phyloP scores from a whole-genome alignment of 2,329 filamentous ascomycete species.

The Nigrospora sphaerica region DNA sequence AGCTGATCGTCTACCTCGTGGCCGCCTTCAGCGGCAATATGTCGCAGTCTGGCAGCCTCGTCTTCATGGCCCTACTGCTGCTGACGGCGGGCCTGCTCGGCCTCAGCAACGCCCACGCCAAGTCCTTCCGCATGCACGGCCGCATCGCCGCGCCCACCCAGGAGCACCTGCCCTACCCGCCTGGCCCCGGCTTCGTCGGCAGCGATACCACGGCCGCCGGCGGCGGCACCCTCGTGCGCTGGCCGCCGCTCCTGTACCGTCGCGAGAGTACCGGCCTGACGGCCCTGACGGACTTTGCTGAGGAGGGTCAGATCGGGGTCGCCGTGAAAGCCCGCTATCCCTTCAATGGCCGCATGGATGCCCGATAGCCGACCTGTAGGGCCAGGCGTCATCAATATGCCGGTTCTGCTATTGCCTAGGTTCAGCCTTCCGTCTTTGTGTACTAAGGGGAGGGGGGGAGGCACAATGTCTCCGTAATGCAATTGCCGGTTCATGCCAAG shows the following conservation, averaged over 20 bases:
- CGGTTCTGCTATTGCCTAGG: too few relatives aligned
- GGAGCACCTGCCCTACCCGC: slow-evolving; percentile 12
- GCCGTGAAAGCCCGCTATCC: slow-evolving; percentile 11
- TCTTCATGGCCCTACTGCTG: slow-evolving; percentile 44
- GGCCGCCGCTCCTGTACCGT: neutral
- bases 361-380: slow-evolving; percentile 1
- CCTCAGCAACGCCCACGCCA: slow-evolving; percentile 43
- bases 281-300: slow-evolving; percentile 15
- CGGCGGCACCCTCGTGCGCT: neutral
- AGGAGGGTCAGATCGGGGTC: slow-evolving; percentile 15
- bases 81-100: slow-evolving; percentile 45
- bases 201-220: neutral
- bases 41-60: slow-evolving; percentile 41
- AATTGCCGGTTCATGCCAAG: too few relatives aligned
- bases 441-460: too few relatives aligned
- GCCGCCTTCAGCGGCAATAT: slow-evolving; percentile 50
- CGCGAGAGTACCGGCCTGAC: slow-evolving; percentile 11
- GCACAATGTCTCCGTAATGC: too few relatives aligned
- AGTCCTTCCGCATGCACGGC: slow-evolving; percentile 43
- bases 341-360: slow-evolving; percentile 10
- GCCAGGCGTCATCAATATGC: too few relatives aligned
- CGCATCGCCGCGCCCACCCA: slow-evolving; percentile 30
- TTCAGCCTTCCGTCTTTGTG: too few relatives aligned
- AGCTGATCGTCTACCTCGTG: slow-evolving; percentile 50
- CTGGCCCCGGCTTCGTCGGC: neutral